Percentiles rank a stretch among this genome's conserved stretches.
Conservation (phyloP, 164 flowering plant species). For the Stephania yunnanensis region DNA sequence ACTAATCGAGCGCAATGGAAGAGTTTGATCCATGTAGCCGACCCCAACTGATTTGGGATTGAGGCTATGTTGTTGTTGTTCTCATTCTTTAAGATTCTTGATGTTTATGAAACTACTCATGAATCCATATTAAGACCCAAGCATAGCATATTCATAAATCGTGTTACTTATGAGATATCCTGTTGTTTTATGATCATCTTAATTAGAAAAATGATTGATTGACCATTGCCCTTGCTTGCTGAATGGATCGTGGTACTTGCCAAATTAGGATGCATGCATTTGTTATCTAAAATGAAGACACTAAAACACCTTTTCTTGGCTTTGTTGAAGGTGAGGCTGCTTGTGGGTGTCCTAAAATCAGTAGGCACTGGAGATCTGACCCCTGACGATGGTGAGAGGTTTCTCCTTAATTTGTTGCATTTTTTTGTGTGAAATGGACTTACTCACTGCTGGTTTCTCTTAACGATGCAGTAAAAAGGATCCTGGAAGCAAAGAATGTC, state of each 20-base stretch:
- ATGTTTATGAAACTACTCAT: too few relatives aligned
- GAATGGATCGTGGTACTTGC: neutral
- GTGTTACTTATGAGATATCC: too few relatives aligned
- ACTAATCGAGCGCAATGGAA: too few relatives aligned
- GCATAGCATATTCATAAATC: too few relatives aligned
- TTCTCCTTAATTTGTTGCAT: neutral
- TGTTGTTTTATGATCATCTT: too few relatives aligned
- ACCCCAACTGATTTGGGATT: too few relatives aligned
- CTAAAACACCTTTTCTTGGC: neutral
- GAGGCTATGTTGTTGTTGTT: too few relatives aligned
- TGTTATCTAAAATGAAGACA: neutral
- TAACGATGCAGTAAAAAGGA: constrained; percentile 57
- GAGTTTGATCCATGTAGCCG: too few relatives aligned
- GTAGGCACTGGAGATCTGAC: constrained; percentile 81
- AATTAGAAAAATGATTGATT: too few relatives aligned
- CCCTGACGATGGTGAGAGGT: constrained; percentile 50
- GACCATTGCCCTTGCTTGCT: too few relatives aligned
- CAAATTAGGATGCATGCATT: neutral
- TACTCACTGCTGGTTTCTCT: neutral
- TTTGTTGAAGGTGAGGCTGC: constrained; percentile 67
- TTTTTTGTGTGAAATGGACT: neutral
- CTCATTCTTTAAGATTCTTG: too few relatives aligned
- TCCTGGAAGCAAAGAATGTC: constrained; percentile 67
- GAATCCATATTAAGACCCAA: too few relatives aligned
- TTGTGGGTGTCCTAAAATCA: constrained; percentile 79